These are phyloP conservation scores for Trametes cubensis DNA, from an alignment of 768 basidiomycete genomes.

Conservation along the genomic window DNA sequence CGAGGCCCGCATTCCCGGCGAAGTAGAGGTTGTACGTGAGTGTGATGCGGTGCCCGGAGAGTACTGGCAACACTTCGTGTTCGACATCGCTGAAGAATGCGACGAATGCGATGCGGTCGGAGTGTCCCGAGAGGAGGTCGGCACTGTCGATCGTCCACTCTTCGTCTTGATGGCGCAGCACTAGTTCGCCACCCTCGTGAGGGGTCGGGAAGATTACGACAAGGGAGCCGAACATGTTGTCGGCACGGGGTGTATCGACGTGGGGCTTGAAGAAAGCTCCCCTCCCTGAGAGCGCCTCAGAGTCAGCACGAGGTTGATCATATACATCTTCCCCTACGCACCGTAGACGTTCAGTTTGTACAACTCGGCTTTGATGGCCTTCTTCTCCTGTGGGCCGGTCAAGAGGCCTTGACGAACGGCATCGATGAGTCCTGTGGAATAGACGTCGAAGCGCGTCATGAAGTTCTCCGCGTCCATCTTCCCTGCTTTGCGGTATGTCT, in stretches of 20 bases:
- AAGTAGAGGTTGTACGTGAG: conserved; percentile 45
- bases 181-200: conserved; percentile 48
- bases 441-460: conserved; percentile 21
- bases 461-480: conserved; percentile 31
- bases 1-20: not conserved
- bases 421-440: conserved; percentile 6
- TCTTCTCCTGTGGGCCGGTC: conserved; percentile 10
- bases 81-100: conserved; percentile 49
- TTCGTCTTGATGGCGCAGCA: conserved; percentile 31
- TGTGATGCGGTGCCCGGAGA: conserved; percentile 45
- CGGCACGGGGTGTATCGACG: conserved; percentile 31
- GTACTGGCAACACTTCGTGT: conserved; percentile 47
- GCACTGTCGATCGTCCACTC: conserved; percentile 38
- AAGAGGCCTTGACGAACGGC: not conserved
- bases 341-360: conserved; percentile 36
- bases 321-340: not conserved
- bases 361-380: conserved; percentile 25
- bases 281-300: conserved; percentile 14
- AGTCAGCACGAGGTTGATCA: not conserved
- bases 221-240: conserved; percentile 47
- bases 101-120: conserved; percentile 36
- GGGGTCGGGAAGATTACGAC: conserved; percentile 49
- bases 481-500: conserved; percentile 31
- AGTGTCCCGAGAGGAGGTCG: conserved; percentile 19
- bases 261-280: conserved; percentile 35